Evolutionary conservation across 108 stramenopile genomes (phyloP).

Genomic region (Aurantiochytrium sp.): DNA sequence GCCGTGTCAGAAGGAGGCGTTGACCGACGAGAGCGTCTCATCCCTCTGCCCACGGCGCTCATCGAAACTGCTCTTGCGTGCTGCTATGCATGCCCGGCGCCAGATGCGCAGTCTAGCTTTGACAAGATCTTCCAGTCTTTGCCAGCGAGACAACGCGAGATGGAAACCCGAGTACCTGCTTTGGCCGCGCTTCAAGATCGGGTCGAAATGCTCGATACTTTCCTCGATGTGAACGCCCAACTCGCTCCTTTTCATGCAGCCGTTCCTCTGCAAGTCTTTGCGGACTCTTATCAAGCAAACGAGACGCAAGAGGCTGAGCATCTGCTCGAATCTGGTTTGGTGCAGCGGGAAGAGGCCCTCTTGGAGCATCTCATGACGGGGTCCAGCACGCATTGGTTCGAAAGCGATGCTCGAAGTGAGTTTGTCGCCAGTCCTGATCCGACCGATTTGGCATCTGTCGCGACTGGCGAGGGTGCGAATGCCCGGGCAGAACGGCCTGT

Average conservation of each 20-base stretch:
- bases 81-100: background rate
- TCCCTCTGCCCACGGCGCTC: background rate
- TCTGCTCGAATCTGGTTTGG: background rate
- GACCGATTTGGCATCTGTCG: too few relatives aligned
- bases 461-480: too few relatives aligned
- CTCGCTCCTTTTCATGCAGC: background rate
- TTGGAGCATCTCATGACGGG: background rate
- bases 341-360: background rate
- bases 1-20: background rate
- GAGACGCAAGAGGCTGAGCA: background rate
- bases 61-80: background rate
- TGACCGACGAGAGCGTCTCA: background rate
- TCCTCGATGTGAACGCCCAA: background rate
- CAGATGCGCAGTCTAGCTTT: background rate
- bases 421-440: background rate
- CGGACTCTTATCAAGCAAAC: background rate
- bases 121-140: slow-evolving; percentile 6
- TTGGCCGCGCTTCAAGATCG: slow-evolving; percentile 1
- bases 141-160: background rate
- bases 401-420: background rate
- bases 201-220: background rate
- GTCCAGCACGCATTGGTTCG: background rate
- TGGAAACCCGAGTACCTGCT: background rate
- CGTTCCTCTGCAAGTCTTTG: background rate
- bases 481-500: background rate